phyloP scores from a whole-genome alignment of 352 stramenopile genomes.

The Globisporangium parvum region DNA sequence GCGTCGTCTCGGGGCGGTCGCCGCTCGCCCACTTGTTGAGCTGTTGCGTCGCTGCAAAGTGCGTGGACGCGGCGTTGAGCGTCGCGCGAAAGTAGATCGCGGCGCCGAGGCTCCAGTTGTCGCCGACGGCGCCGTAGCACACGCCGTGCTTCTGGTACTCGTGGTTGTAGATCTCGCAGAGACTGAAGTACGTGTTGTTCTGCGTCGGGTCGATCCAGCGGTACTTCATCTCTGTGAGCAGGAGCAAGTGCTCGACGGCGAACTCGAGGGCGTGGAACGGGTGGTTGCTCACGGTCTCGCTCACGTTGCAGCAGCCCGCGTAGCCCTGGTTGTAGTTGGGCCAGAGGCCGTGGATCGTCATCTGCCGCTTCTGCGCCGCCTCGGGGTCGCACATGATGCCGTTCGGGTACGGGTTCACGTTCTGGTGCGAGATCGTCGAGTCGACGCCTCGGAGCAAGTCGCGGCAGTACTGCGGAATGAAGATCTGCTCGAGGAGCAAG shows the following conservation, averaged over 20 bases:
- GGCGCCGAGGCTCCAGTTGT: constrained; percentile 40
- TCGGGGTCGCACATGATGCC: constrained; percentile 34
- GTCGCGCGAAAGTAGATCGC: constrained; percentile 63
- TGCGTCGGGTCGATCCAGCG: constrained; percentile 65
- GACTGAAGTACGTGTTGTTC: constrained; percentile 39
- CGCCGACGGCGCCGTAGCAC: constrained; percentile 54
- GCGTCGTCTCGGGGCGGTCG: constrained; percentile 21
- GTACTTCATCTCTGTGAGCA: constrained; percentile 48
- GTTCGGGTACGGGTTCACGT: constrained; percentile 52
- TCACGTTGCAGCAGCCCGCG: constrained; percentile 62
- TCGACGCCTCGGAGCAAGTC: constrained; percentile 65
- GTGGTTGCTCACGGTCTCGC: constrained; percentile 37
- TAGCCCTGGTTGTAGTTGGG: constrained; percentile 71
- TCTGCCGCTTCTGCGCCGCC: constrained; percentile 38
- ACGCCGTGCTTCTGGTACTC: constrained; percentile 83
- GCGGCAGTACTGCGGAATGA: constrained; percentile 75
- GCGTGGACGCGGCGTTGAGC: constrained; percentile 37
- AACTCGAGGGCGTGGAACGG: constrained; percentile 48
- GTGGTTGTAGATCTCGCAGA: constrained; percentile 82
- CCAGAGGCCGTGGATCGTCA: constrained; percentile 77
- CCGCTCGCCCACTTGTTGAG: constrained; percentile 45
- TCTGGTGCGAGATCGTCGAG: constrained; percentile 74
- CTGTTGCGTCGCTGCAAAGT: constrained; percentile 33
- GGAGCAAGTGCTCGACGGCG: constrained; percentile 30
- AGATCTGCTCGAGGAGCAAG: constrained; percentile 72